These are phyloP conservation scores for Stentor roeselii DNA, from an alignment of 73 alveolate genomes.

Conservation along the genomic window DNA sequence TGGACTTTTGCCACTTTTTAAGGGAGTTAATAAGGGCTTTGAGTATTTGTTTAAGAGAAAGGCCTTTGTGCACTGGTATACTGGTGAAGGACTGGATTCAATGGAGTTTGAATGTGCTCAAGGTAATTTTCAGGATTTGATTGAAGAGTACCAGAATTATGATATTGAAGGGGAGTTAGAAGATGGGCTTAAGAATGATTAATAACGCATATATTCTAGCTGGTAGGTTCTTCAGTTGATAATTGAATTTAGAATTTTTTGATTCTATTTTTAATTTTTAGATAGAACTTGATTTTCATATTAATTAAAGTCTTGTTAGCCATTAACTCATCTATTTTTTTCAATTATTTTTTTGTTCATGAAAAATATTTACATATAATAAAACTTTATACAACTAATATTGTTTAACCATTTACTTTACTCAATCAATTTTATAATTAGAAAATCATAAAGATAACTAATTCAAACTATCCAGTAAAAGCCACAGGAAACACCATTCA, in stretches of 20 bases:
- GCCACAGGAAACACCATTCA: too few relatives aligned
- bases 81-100: slow-evolving; percentile 98
- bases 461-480: too few relatives aligned
- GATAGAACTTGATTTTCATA: not conserved
- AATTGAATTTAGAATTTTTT: too few relatives aligned
- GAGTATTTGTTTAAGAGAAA: slow-evolving; percentile 88
- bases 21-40: slow-evolving; percentile 74
- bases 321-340: too few relatives aligned
- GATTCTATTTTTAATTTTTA: not conserved
- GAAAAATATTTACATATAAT: too few relatives aligned
- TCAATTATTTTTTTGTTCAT: too few relatives aligned
- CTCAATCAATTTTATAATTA: too few relatives aligned
- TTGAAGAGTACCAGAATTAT: not conserved
- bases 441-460: too few relatives aligned
- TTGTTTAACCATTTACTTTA: too few relatives aligned
- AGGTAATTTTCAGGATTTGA: slow-evolving; percentile 69
- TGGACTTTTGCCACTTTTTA: slow-evolving; percentile 92
- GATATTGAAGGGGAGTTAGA: not conserved
- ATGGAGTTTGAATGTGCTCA: slow-evolving; percentile 93
- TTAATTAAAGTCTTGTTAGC: too few relatives aligned
- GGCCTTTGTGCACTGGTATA: slow-evolving; percentile 98
- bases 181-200: not conserved
- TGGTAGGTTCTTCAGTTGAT: not conserved
- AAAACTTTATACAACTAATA: too few relatives aligned
- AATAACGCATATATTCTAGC: not conserved